These are phyloP conservation scores for Eremochloa ophiuroides DNA, from an alignment of 176 grass and related monocot species.

Conservation along the genomic window DNA sequence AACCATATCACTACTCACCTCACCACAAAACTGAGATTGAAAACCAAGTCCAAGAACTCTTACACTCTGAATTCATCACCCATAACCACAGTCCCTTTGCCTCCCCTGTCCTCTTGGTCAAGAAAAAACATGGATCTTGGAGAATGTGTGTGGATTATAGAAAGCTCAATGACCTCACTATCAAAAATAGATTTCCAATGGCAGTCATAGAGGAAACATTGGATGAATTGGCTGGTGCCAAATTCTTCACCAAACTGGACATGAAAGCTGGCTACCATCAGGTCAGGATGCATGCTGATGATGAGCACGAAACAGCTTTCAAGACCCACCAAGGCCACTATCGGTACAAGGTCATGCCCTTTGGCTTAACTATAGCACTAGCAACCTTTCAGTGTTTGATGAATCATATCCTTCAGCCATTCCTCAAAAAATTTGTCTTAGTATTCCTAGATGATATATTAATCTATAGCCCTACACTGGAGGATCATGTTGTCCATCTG, in stretches of 20 bases:
- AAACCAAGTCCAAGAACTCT: not conserved
- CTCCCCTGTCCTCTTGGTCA: not conserved
- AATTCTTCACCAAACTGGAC: too few species aligned
- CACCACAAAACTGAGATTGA: not conserved
- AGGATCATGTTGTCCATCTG: rapidly evolving
- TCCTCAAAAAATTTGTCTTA: not conserved
- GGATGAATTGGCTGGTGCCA: too few species aligned
- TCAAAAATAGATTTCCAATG: not conserved
- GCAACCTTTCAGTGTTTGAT: not conserved
- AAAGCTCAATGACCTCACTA: not conserved
- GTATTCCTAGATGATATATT: not conserved
- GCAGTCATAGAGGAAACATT: too few species aligned
- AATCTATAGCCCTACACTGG: not conserved
- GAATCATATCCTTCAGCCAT: too few species aligned
- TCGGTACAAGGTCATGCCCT: not conserved
- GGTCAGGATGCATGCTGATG: rapidly evolving
- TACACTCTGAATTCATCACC: not conserved
- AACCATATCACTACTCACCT: not conserved
- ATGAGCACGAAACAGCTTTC: not conserved
- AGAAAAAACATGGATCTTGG: not conserved
- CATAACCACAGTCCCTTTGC: not conserved
- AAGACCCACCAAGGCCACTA: not conserved
- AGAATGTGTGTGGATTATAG: not conserved
- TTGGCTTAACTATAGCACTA: not conserved
- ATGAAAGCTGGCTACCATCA: too few species aligned